Percentiles rank a stretch among this genome's conserved stretches.
phyloP scores from a whole-genome alignment of 2,329 filamentous ascomycete species.

The Fusarium haematococcum region DNA sequence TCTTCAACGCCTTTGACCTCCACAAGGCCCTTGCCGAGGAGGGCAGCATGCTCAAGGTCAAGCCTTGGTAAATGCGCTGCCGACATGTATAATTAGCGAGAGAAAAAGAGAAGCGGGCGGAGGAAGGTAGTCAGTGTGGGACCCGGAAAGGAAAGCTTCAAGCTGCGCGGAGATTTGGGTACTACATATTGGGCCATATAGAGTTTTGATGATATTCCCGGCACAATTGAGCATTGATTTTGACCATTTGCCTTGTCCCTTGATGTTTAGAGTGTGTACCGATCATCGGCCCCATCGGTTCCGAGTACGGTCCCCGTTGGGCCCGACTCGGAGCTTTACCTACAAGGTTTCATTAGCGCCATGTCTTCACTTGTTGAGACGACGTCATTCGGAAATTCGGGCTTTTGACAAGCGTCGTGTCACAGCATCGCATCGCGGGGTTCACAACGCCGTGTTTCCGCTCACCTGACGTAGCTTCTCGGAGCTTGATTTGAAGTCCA shows the following conservation, averaged over 20 bases:
- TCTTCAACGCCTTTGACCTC: constrained; percentile 91
- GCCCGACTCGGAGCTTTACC: neutral
- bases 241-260: neutral
- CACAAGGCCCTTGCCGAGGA: constrained; percentile 85
- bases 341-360: neutral
- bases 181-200: constrained; percentile 11
- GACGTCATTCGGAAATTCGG: constrained; percentile 5
- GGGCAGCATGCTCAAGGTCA: constrained; percentile 87
- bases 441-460: neutral
- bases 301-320: neutral
- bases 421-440: neutral
- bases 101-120: neutral
- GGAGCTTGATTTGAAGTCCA: neutral
- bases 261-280: neutral
- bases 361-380: neutral
- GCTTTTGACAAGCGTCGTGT: neutral
- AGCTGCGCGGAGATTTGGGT: neutral
- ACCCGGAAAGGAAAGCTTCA: neutral
- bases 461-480: neutral
- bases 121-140: neutral
- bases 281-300: neutral
- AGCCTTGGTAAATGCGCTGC: constrained; percentile 64
- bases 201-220: constrained; percentile 17
- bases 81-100: constrained; percentile 11
- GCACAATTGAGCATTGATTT: constrained; percentile 18